These are phyloP conservation scores for Microcos paniculata DNA, from an alignment of 345 rosid species.

Conservation along the genomic window DNA sequence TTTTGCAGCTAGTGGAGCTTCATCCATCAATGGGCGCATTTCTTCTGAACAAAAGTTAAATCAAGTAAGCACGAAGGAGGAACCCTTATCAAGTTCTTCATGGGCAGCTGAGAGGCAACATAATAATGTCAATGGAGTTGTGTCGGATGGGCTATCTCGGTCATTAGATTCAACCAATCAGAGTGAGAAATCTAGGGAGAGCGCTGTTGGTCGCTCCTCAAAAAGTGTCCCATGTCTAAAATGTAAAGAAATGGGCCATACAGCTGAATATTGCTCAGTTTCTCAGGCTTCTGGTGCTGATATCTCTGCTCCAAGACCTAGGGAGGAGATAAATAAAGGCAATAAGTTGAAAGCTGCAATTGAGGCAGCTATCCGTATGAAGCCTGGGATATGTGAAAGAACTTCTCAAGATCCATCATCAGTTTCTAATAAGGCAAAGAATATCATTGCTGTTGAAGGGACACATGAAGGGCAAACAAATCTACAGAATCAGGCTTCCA, in stretches of 20 bases:
- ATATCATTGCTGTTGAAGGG: conserved; percentile 43
- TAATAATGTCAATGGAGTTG: conserved; percentile 39
- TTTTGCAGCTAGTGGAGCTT: conserved; percentile 53
- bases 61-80: conserved; percentile 56
- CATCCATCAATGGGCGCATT: conserved; percentile 38
- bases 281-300: conserved; percentile 48
- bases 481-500: conserved; percentile 38
- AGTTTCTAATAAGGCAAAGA: conserved; percentile 39
- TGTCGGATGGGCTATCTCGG: conserved; percentile 52
- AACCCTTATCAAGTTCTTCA: conserved; percentile 57
- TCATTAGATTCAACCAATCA: conserved; percentile 53
- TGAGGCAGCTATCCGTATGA: conserved; percentile 75
- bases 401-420: conserved; percentile 46
- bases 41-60: conserved; percentile 50
- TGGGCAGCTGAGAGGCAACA: conserved; percentile 47
- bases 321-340: conserved; percentile 51
- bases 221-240: conserved; percentile 50
- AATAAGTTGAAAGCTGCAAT: conserved; percentile 76
- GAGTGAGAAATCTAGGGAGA: conserved; percentile 59
- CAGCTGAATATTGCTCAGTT: conserved; percentile 51
- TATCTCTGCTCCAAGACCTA: conserved; percentile 44
- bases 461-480: conserved; percentile 40
- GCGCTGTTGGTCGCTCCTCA: conserved; percentile 38
- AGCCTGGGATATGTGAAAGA: conserved; percentile 58
- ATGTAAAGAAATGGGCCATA: conserved; percentile 61